Base-by-base conservation (phyloP, 257 asterid species). In the Phtheirospermum japonicum region DNA sequence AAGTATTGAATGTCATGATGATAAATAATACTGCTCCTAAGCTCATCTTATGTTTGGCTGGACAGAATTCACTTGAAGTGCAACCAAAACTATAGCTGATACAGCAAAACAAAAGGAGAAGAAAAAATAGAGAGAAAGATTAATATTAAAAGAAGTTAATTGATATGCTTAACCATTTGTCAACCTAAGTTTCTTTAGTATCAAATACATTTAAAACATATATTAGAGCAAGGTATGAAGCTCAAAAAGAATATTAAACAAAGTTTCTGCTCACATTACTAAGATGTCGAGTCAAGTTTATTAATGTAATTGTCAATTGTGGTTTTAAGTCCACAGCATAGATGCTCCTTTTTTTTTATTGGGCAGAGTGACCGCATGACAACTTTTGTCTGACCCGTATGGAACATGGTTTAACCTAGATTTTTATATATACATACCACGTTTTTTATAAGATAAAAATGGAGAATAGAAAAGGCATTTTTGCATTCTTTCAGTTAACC, bases 31-130 rank as follows among this genome's bases (percentile, higher is more conserved):
- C 58, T 34, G 53, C 56, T 59, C 59, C 57, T 33, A n/a, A 23
- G 60, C 31, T 62, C 49, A 11, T 63, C 40, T 23, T 3, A 23
- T 23, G 28, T 49, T n/a, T 26, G 12, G 63, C 16, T 7, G 11
- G 33, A 45, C 12, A 28, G 28, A 57, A 48, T 43, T 20, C 58
- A 19, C 28, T 23, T 20, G n/a, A 62, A 55, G 33, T 17, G 57
- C 63, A 64, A 52, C 69, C 59, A 30, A 39, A 61, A n/a, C 1
- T 57, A 40, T 28, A 10, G n/a, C 67, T 63, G 40, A 32, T 52
- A 12, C 23, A 13, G 45, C n/a, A 52, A 30, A 10, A 36, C 5
- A 5, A 7, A 39, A 1, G 28, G 28, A 23, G 28, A 23, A 23
- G 28, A 23, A 23, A 23, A 1, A 23, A 1, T 23, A 1, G 28